These are phyloP conservation scores for Mycena sanguinolenta DNA, from an alignment of 768 basidiomycete species.

Conservation along the genomic window DNA sequence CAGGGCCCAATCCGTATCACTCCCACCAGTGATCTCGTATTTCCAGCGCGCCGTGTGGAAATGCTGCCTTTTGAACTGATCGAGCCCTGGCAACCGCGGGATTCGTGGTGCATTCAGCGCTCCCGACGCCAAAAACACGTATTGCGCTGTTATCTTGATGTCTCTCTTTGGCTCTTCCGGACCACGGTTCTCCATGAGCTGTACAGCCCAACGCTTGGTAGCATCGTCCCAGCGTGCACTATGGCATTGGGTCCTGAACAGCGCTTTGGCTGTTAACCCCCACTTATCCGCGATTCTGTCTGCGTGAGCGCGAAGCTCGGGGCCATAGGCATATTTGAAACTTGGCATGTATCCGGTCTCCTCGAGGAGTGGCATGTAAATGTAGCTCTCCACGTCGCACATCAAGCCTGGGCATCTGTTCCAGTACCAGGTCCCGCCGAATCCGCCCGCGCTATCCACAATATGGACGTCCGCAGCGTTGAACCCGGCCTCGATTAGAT, in stretches of 20 bases:
- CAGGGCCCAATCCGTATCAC: slow-evolving; percentile 3
- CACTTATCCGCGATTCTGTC: slow-evolving; percentile 35
- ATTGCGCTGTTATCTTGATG: slow-evolving; percentile 4
- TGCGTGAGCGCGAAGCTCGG: slow-evolving; percentile 33
- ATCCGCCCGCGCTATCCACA: slow-evolving; percentile 34
- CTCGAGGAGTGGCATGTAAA: slow-evolving; percentile 39
- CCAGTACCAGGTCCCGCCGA: slow-evolving; percentile 41
- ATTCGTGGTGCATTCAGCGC: slow-evolving; percentile 23
- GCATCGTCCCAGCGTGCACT: slow-evolving; percentile 13
- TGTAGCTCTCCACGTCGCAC: slow-evolving; percentile 40
- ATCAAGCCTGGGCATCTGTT: slow-evolving; percentile 39
- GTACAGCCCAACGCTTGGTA: slow-evolving; percentile 12
- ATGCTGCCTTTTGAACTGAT: slow-evolving; percentile 12
- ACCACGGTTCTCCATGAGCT: slow-evolving; percentile 12
- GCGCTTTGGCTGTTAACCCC: slow-evolving; percentile 27
- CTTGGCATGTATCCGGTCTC: slow-evolving; percentile 38
- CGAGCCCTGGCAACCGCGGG: slow-evolving; percentile 24
- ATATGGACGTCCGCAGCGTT: slow-evolving; percentile 27
- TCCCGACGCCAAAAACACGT: slow-evolving; percentile 14
- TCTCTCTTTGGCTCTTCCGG: slow-evolving; percentile 1
- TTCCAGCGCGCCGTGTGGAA: slow-evolving; percentile 39
- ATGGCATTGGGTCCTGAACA: slow-evolving; percentile 24
- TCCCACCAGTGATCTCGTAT: slow-evolving; percentile 28
- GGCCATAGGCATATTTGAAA: slow-evolving; percentile 35
- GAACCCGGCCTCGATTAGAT: slow-evolving; percentile 32